Evolutionary conservation across 2,329 filamentous ascomycete species (phyloP).

Genomic region (Blastomyces percursus): DNA sequence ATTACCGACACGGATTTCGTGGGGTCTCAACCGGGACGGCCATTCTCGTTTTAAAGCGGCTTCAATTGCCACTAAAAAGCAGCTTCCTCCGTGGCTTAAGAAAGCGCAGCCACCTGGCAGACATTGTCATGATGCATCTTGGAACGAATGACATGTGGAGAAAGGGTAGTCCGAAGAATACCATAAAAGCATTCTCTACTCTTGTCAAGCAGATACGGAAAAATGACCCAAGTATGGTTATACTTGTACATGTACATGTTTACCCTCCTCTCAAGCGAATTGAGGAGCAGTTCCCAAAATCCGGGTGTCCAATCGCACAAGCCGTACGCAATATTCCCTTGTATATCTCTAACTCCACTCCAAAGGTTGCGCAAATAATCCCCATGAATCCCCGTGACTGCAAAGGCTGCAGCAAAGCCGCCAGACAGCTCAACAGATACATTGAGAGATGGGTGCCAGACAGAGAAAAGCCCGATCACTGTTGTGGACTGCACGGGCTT

Average conservation of each 20-base stretch:
- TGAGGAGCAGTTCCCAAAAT: neutral
- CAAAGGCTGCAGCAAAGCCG: conserved; percentile 18
- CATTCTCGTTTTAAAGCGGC: conserved; percentile 34
- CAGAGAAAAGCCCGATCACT: conserved; percentile 11
- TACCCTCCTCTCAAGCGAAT: neutral
- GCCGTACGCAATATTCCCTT: neutral
- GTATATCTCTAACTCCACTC: neutral
- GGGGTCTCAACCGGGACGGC: conserved; percentile 24
- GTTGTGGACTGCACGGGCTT: conserved; percentile 8
- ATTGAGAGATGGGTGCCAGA: conserved; percentile 26
- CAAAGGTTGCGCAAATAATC: conserved; percentile 24
- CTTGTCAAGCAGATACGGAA: conserved; percentile 35
- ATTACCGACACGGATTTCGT: conserved; percentile 28
- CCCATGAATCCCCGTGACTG: conserved; percentile 24
- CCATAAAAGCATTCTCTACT: conserved; percentile 29
- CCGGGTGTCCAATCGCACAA: neutral
- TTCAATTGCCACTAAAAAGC: conserved; percentile 29
- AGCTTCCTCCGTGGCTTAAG: conserved; percentile 32
- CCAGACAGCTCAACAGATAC: conserved; percentile 29
- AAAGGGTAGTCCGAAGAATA: conserved; percentile 24
- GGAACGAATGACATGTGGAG: conserved; percentile 36
- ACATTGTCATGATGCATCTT: conserved; percentile 39
- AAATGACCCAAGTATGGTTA: conserved; percentile 31
- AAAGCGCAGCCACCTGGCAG: conserved; percentile 29
- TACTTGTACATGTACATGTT: conserved; percentile 30